A percentile compares a stretch with the other conserved stretches of the same genome.
phyloP scores from a whole-genome alignment of 768 basidiomycete genomes.

The Hygrophoropsis aurantiaca region DNA sequence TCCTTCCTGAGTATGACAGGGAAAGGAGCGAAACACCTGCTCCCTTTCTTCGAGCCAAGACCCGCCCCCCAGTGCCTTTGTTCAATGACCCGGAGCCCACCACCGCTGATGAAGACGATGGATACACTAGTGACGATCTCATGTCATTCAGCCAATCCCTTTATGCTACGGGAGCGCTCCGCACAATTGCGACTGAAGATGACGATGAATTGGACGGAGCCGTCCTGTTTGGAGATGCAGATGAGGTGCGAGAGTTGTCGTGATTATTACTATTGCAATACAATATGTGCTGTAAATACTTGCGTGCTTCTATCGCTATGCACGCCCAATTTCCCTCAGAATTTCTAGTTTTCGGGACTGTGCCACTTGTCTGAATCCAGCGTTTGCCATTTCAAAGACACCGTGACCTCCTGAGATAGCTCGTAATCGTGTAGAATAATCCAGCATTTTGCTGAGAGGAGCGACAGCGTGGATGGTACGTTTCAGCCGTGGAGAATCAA shows the following conservation, averaged over 20 bases:
- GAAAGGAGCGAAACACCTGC: constrained; percentile 40
- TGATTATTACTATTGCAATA: constrained; percentile 15
- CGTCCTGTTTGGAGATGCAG: constrained; percentile 79
- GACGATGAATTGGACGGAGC: constrained; percentile 76
- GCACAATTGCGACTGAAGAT: constrained; percentile 62
- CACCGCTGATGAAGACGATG: constrained; percentile 29
- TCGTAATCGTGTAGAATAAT: constrained; percentile 76
- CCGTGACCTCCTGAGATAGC: constrained; percentile 84
- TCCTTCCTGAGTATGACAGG: constrained; percentile 64
- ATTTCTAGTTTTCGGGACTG: constrained; percentile 67
- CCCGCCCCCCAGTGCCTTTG: constrained; percentile 41
- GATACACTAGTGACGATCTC: constrained; percentile 52
- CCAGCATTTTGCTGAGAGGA: constrained; percentile 79
- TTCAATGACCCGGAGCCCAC: constrained; percentile 35
- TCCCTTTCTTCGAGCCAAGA: constrained; percentile 25
- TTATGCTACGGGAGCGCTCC: constrained; percentile 52
- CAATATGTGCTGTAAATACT: constrained; percentile 9
- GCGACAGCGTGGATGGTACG: constrained; percentile 71
- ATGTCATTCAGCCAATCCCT: constrained; percentile 77
- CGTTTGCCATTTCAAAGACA: constrained; percentile 72
- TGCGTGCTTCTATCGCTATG: constrained; percentile 36
- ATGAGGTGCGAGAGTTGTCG: constrained; percentile 66
- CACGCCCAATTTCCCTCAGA: constrained; percentile 74
- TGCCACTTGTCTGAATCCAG: constrained; percentile 73
- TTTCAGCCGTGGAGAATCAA: constrained; percentile 43